Conservation (phyloP, 345 rosid genomes). For the Brassica rapa region DNA sequence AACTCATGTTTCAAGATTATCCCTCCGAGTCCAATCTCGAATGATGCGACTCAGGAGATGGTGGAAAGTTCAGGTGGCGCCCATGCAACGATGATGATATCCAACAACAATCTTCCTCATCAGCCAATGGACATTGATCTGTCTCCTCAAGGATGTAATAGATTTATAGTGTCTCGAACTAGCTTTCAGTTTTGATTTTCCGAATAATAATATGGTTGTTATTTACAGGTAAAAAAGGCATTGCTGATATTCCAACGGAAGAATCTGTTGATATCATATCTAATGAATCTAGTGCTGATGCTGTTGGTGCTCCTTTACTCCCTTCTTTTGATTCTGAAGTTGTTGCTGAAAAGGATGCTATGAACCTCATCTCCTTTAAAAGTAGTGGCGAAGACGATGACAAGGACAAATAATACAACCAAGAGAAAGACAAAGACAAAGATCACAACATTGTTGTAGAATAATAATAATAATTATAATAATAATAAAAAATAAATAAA, state of each 20-base stretch:
- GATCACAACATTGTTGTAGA: background rate
- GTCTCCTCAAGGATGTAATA: background rate
- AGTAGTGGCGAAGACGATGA: background rate
- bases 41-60: background rate
- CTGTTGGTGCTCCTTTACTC: background rate
- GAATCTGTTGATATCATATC: constrained; percentile 2
- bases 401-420: background rate
- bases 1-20: background rate
- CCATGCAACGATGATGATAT: background rate
- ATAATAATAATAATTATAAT: too few species aligned
- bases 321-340: background rate
- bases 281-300: constrained; percentile 19
- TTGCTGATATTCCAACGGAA: constrained; percentile 6
- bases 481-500: too few species aligned
- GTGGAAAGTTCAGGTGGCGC: constrained; percentile 1
- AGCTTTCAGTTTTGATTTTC: background rate
- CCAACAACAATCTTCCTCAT: background rate
- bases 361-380: constrained; percentile 2
- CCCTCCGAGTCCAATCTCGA: background rate
- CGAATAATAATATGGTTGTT: background rate
- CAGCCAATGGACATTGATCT: background rate
- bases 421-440: constrained; percentile 16
- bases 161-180: background rate
- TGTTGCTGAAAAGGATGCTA: background rate
- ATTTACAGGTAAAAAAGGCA: background rate